Evolutionary conservation across 306 rosid species (phyloP), one percentile per base, ranked within the genome.

Genomic region (Datisca glomerata): DNA sequence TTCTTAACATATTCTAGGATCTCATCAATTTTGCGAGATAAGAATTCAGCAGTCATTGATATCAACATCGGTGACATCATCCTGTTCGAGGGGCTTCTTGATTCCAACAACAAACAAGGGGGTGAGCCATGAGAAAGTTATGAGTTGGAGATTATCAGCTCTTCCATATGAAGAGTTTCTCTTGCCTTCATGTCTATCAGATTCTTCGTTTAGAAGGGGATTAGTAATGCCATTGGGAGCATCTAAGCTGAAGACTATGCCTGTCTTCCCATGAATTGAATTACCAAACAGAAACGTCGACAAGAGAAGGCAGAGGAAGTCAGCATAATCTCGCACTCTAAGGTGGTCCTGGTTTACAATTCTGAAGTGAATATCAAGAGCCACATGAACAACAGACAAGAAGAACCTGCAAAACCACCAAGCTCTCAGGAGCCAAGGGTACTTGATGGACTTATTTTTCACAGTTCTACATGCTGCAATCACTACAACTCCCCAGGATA

Each of bases 61-160:
- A 49, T 71, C 72, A 47, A 87, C 64, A 25, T 80, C 56, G 17
- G 97, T 94, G 49, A 89, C 61, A 47, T 80, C 86, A 38, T 61
- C 66, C 40, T 42, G 65, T 19, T 77, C 81, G 5, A 89, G 68
- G 0, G 97, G 81, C 31, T 74, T 89, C 75, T 54, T 83, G 13
- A 55, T 61, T 31, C 97, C 97, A 29, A 65, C 35, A 1, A 66
- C 65, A 53, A 89, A 83, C 65, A 89, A 63, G 0, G 93, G 95
- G 36, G 77, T 89, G 53, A 89, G 95, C 97, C 97, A 89, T 12
- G 95, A 83, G 65, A 83, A 89, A 40, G 59, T 83, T 13, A 89
- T 41, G 52, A 79, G 93, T 56, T 83, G 83, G 18, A 74, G 14
- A 49, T 76, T 47, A 50, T 69, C 57, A 16, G 97, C 78, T 46